A percentile compares a stretch with the other conserved stretches of the same genome.
These are phyloP conservation scores for Scopulariopsis brevicaulis DNA, from an alignment of 2,329 filamentous ascomycete genomes.

Conservation along the genomic window DNA sequence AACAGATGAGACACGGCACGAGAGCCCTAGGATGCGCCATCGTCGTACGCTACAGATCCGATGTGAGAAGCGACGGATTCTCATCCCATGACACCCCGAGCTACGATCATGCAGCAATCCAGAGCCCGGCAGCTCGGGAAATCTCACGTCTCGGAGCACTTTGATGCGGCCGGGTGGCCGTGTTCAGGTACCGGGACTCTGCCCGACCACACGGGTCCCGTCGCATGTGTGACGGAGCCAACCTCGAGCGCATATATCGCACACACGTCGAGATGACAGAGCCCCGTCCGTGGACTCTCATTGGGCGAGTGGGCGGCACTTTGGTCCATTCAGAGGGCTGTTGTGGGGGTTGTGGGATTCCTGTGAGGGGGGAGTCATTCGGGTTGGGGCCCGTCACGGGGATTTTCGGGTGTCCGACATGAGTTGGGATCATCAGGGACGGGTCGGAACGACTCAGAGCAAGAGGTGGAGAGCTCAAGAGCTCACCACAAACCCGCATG, in stretches of 20 bases:
- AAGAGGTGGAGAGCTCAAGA: not conserved
- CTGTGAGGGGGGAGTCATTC: not conserved
- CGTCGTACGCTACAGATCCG: too few relatives aligned
- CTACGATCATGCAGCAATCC: not conserved
- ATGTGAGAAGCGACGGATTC: not conserved
- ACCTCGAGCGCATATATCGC: not conserved
- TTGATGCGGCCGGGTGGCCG: not conserved
- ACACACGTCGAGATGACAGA: not conserved
- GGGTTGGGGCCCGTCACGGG: not conserved
- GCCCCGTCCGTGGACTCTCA: not conserved
- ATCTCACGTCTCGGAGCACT: not conserved
- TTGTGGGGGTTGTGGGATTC: not conserved
- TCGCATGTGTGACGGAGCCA: not conserved
- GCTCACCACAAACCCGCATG: not conserved
- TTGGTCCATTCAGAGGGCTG: slow-evolving; percentile 9
- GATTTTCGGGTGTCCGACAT: too few relatives aligned
- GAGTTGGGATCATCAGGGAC: not conserved
- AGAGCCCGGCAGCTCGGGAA: not conserved
- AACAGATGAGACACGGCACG: too few relatives aligned
- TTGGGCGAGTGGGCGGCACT: not conserved
- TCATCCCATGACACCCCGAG: not conserved
- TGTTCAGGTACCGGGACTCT: not conserved
- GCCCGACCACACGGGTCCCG: not conserved
- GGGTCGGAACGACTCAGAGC: not conserved
- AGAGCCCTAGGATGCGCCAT: too few relatives aligned